Conservation (phyloP, 352 stramenopile species). For the Globisporangium abappressorium region DNA sequence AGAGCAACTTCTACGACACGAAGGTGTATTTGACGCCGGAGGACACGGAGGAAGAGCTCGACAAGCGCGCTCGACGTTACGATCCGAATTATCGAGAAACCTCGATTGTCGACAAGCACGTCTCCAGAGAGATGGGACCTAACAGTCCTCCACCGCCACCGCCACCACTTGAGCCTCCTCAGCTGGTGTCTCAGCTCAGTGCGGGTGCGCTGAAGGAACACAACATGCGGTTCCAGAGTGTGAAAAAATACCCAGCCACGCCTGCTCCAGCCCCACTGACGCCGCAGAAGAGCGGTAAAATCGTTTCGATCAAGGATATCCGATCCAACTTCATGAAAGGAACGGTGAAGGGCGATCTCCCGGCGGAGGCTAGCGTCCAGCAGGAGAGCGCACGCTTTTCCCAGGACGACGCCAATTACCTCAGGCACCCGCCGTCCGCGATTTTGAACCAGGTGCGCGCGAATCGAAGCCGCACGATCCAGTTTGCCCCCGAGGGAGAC, state of each 20-base stretch:
- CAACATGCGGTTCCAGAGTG: conserved; percentile 10
- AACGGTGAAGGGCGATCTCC: conserved; percentile 15
- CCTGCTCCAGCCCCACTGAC: neutral
- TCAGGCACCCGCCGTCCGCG: conserved; percentile 33
- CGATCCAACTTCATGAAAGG: conserved; percentile 20
- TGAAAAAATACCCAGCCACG: conserved; percentile 6
- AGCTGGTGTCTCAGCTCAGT: conserved; percentile 9
- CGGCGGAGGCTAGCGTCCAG: neutral
- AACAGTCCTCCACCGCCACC: conserved; percentile 9
- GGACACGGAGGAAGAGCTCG: conserved; percentile 32
- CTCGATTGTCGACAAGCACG: neutral
- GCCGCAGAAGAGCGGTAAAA: conserved; percentile 25
- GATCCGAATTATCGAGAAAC: conserved; percentile 22
- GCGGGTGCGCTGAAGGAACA: conserved; percentile 3
- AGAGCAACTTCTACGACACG: conserved; percentile 33
- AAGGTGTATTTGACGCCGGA: conserved; percentile 30
- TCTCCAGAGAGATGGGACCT: neutral
- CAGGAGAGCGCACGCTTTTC: neutral
- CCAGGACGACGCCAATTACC: conserved; percentile 22
- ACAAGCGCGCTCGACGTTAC: conserved; percentile 37
- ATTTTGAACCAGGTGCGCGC: conserved; percentile 45
- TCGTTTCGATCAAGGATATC: conserved; percentile 40
- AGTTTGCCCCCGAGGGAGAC: conserved; percentile 33
- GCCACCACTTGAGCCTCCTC: neutral
- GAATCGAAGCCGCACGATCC: conserved; percentile 41